phyloP scores from a whole-genome alignment of 805 yeast species.

The Candida patagonica region DNA sequence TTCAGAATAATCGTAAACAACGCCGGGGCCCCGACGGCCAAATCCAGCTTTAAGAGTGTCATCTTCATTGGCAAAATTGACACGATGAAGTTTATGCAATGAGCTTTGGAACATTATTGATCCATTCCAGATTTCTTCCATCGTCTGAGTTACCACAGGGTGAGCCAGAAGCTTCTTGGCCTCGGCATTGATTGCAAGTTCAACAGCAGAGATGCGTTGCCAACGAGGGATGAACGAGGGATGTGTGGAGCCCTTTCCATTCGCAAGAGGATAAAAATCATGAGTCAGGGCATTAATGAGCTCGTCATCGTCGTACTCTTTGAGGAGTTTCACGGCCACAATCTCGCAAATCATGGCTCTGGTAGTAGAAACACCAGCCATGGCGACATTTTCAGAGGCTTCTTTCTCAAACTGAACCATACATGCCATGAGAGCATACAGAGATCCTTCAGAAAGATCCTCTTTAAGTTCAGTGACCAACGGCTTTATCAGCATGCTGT shows the following conservation, averaged over 20 bases:
- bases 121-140: constrained; percentile 45
- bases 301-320: constrained; percentile 35
- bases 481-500: constrained; percentile 40
- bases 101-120: constrained; percentile 35
- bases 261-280: constrained; percentile 38
- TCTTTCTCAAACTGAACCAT: constrained; percentile 32
- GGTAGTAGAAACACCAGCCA: constrained; percentile 30
- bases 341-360: constrained; percentile 45
- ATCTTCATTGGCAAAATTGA: constrained; percentile 22
- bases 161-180: constrained; percentile 45
- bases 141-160: constrained; percentile 39
- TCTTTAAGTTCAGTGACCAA: constrained; percentile 30
- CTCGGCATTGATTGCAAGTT: constrained; percentile 43
- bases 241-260: constrained; percentile 23
- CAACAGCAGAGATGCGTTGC: constrained; percentile 39
- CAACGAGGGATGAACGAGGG: constrained; percentile 22
- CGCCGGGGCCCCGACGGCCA: constrained; percentile 28
- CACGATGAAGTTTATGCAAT: constrained; percentile 29
- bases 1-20: constrained; percentile 27
- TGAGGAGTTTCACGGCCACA: constrained; percentile 40
- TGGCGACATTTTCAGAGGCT: constrained; percentile 24
- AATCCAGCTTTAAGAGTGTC: constrained; percentile 19
- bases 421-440: constrained; percentile 32
- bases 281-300: constrained; percentile 38
- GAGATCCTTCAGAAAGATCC: constrained; percentile 26